Percentiles rank a stretch among this genome's conserved stretches.
Conservation (phyloP, 768 basidiomycete species). For the Kwoniella sp. region DNA sequence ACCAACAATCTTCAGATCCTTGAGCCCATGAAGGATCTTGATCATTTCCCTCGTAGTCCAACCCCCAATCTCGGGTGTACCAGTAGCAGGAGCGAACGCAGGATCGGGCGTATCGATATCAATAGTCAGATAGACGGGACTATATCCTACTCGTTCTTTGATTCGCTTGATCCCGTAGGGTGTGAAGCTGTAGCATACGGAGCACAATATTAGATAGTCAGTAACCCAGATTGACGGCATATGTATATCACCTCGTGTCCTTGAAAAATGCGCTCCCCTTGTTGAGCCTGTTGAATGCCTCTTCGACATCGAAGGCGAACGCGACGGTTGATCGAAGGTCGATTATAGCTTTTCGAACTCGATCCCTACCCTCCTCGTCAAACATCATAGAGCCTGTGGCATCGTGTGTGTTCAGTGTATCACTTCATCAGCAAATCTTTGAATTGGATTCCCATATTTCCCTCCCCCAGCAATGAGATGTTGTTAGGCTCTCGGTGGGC, state of each 20-base stretch:
- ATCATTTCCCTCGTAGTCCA: constrained; percentile 56
- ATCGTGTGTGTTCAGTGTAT: too few species aligned
- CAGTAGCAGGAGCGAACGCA: constrained; percentile 25
- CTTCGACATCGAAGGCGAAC: constrained; percentile 19
- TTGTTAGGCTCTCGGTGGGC: too few species aligned
- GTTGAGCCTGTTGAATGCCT: neutral
- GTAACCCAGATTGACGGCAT: too few species aligned
- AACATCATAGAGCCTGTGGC: constrained; percentile 22
- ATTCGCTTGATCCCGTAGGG: constrained; percentile 60
- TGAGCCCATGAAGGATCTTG: constrained; percentile 56
- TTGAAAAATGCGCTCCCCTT: too few species aligned
- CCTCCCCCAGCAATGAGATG: too few species aligned
- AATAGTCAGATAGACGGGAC: constrained; percentile 67
- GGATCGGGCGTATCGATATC: constrained; percentile 46
- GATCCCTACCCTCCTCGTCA: constrained; percentile 10
- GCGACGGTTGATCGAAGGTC: constrained; percentile 7
- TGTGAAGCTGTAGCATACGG: constrained; percentile 17
- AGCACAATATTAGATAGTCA: too few species aligned
- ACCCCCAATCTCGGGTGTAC: constrained; percentile 30
- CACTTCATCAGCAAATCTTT: too few species aligned
- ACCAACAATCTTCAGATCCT: constrained; percentile 57
- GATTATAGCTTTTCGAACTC: neutral
- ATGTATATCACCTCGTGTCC: too few species aligned
- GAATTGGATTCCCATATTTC: too few species aligned
- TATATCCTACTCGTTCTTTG: constrained; percentile 68